Conservation (phyloP, 148 eudicot species). For the Cornus kousa region DNA sequence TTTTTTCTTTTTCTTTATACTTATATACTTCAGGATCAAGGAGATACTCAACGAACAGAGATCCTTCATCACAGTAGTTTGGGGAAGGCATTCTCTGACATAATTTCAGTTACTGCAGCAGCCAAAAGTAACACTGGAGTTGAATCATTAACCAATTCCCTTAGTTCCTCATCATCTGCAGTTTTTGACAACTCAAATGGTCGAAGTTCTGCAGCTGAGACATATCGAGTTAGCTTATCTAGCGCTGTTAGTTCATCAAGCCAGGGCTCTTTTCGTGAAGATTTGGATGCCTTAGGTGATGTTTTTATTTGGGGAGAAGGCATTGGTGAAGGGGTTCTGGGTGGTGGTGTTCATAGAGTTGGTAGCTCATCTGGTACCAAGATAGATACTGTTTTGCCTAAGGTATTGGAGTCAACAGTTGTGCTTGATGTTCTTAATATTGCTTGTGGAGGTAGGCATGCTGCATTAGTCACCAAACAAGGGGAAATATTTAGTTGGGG, state of each 20-base stretch:
- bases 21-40: constrained; percentile 47
- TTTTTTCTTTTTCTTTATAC: constrained; percentile 1
- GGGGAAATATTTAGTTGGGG: constrained; percentile 98
- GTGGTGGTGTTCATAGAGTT: constrained; percentile 49
- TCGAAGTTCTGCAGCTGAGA: constrained; percentile 62
- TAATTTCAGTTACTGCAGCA: constrained; percentile 54
- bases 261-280: constrained; percentile 72
- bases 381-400: constrained; percentile 66
- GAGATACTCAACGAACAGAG: constrained; percentile 38
- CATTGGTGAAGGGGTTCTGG: constrained; percentile 56
- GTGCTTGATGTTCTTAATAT: constrained; percentile 72
- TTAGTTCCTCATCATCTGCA: constrained; percentile 26
- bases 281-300: constrained; percentile 81
- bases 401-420: constrained; percentile 61
- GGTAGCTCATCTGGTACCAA: constrained; percentile 34
- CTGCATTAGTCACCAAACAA: constrained; percentile 70
- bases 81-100: constrained; percentile 80
- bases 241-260: constrained; percentile 90
- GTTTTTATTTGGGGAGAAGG: constrained; percentile 90
- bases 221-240: constrained; percentile 67
- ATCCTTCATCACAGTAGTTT: constrained; percentile 56
- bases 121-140: constrained; percentile 36
- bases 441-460: constrained; percentile 82
- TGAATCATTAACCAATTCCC: constrained; percentile 35
- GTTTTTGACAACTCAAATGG: constrained; percentile 42